Evolutionary conservation across 2,329 filamentous ascomycete species (phyloP), one percentile per base, ranked within the genome.

Genomic region (Gremmenia infestans): DNA sequence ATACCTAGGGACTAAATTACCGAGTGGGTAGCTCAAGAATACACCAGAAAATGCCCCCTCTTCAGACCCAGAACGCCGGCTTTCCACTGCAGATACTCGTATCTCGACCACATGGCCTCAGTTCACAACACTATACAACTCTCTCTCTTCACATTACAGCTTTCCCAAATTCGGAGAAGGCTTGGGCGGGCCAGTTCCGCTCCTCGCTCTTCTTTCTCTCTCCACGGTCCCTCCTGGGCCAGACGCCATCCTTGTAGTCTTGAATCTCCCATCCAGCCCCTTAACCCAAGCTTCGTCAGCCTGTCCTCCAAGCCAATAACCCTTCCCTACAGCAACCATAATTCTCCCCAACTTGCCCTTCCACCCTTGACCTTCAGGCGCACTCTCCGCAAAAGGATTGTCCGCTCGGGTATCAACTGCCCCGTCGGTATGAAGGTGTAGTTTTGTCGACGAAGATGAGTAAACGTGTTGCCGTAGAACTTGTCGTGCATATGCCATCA

Each of bases 401-500:
- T 84, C 81, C 36, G 81, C 79, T 52, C 78, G 73, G 52, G 77
- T 74, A 55, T 80, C 75, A 25, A 73, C 69, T 14, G 51, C 54
- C 14, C 65, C 63, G 58, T 70, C 69, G n/a, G 61, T 69, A 39
- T 70, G 67, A 1, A 70, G 47, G 35, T 70, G 67, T 17, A 68
- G 47, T 46, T 68, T 68, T 23, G 57, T 46, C 6, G 65, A 61
- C 12, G 62, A 65, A n/a, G 75, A 75, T 15, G 76, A 71, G 61
- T 82, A 79, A 50, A 87, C 78, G 69, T 89, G 83, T 63, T 86
- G 85, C 57, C 88, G 81, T 50, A 97, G 74, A 14, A 89, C 86
- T 68, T 86, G 82, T 60, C 90, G 83, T 3, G 92, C 90, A 71
- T 89, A 94, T 6, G 89, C 85, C 73, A 96, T 85, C 70, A 96